Percentiles rank a stretch among this genome's conserved stretches.
Evolutionary conservation across 768 basidiomycete genomes (phyloP).

Genomic region (Lactarius hengduanensis): DNA sequence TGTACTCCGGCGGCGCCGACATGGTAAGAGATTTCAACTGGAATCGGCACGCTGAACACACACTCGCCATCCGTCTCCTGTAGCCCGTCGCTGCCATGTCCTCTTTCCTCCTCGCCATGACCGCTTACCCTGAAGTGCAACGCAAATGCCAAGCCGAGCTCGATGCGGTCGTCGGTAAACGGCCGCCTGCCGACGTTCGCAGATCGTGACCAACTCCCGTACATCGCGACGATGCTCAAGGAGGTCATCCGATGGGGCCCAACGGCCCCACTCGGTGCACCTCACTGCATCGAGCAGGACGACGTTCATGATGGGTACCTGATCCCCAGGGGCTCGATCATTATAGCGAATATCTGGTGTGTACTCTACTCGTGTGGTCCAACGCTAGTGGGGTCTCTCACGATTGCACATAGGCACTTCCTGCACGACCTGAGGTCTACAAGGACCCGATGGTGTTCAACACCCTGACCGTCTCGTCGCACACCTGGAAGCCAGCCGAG

Average conservation of each 20-base stretch:
- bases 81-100: conserved; percentile 31
- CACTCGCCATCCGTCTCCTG: background rate
- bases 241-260: conserved; percentile 33
- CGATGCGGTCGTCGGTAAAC: conserved; percentile 30
- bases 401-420: conserved; percentile 30
- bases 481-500: conserved; percentile 26
- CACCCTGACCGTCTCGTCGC: conserved; percentile 36
- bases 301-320: conserved; percentile 40
- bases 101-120: conserved; percentile 34
- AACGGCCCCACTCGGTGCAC: conserved; percentile 32
- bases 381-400: background rate
- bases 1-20: conserved; percentile 31
- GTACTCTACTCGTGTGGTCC: background rate
- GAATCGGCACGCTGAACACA: too few species aligned
- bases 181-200: conserved; percentile 26
- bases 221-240: conserved; percentile 26
- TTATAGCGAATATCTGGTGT: conserved; percentile 40
- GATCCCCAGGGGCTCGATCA: conserved; percentile 40
- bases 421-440: conserved; percentile 34
- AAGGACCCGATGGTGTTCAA: conserved; percentile 34
- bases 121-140: conserved; percentile 31
- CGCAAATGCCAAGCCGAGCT: conserved; percentile 32
- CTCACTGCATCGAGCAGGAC: conserved; percentile 39
- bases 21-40: conserved; percentile 19
- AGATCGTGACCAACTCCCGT: conserved; percentile 31